Evolutionary conservation across 345 rosid genomes (phyloP), one percentile per base, ranked within the genome.

Genomic region (Odontarrhena argentea): DNA sequence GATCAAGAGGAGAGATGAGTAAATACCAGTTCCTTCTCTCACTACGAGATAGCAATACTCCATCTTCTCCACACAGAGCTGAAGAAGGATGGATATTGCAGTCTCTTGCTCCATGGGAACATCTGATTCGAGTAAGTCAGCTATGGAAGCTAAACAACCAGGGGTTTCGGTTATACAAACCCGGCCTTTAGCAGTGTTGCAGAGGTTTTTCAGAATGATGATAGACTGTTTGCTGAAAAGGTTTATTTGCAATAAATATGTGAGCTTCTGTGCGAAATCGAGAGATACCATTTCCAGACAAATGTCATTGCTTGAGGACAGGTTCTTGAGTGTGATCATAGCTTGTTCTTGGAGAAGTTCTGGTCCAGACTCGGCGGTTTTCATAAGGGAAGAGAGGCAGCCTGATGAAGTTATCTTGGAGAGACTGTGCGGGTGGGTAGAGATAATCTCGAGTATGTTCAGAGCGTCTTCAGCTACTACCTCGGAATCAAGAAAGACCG

Each of bases 61-160:
- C 0, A 70, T 65, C 40, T 80, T 65, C 25, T 80, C 69, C 2
- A 68, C 76, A 68, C 89, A 85, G 7, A 85, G 63, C 34, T 72
- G 76, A 11, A 78, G 78, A 14, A 85, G 77, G 51, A 80, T 77
- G 42, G 75, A 47, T 48, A 77, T 69, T 42, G 86, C 83, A 15
- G 68, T 81, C 69, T 93, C 98, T 78, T 86, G 96, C 60, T 80
- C 87, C 78, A 86, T 84, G 1, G 50, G 24, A 62, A 75, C 79
- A 22, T 74, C 83, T 28, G 64, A 74, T 12, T 88, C 96, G 7
- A 93, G 87, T 26, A 87, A 74, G 22, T 81, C 75, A 47, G 82
- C 86, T 24, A 93, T 56, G 36, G 86, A 76, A 69, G 82, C 70
- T 30, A 93, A 68, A 68, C 91, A 85, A 40, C 82, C 86, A 11